Evolutionary conservation across 805 yeast genomes (phyloP).

Genomic region (Saturnispora hagleri): DNA sequence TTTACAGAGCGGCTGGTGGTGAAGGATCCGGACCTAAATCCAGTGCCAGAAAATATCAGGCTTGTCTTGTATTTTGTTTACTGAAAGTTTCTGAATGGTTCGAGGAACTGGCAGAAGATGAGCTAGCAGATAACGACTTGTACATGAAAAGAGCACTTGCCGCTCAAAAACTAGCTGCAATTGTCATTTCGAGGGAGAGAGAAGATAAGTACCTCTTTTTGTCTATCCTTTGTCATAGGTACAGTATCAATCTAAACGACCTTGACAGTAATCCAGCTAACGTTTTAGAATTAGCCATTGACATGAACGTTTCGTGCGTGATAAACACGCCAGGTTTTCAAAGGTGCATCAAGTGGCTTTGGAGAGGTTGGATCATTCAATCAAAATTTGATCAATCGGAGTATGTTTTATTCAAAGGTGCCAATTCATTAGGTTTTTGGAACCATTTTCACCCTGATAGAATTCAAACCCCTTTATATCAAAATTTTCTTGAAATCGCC

Average conservation of each 20-base stretch:
- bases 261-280: constrained; percentile 55
- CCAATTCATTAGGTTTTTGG: constrained; percentile 42
- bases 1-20: constrained; percentile 74
- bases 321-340: constrained; percentile 79
- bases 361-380: constrained; percentile 92
- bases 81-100: constrained; percentile 78
- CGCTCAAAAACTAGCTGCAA: constrained; percentile 67
- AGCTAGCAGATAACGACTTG: constrained; percentile 60
- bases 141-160: constrained; percentile 52
- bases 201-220: constrained; percentile 58
- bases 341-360: constrained; percentile 78
- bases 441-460: constrained; percentile 76
- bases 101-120: constrained; percentile 44
- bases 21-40: constrained; percentile 51
- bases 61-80: constrained; percentile 60
- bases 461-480: constrained; percentile 78
- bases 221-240: constrained; percentile 70
- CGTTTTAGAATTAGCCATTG: constrained; percentile 80
- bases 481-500: constrained; percentile 59
- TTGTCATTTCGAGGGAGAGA: constrained; percentile 52
- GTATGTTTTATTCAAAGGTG: constrained; percentile 55
- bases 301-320: constrained; percentile 67
- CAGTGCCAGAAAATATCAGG: constrained; percentile 53
- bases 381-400: constrained; percentile 58
- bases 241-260: constrained; percentile 53